Conservation (phyloP, 805 yeast species). For the Suhomyces kilbournensis region DNA sequence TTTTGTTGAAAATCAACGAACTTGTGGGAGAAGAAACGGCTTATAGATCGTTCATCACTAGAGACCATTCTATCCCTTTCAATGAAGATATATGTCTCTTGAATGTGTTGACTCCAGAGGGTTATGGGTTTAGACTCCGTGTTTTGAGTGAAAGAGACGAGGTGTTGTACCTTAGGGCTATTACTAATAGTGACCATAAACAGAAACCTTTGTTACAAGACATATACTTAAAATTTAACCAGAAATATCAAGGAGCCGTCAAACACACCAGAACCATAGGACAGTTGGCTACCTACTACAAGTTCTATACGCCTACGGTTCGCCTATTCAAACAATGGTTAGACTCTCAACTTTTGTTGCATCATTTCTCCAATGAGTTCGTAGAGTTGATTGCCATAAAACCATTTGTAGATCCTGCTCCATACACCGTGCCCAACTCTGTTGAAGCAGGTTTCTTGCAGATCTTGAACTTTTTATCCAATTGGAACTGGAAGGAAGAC, state of each 20-base stretch:
- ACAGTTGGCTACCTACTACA: conserved; percentile 67
- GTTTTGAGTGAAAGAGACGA: conserved; percentile 85
- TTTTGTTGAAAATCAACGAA: conserved; percentile 63
- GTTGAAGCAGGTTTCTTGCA: conserved; percentile 79
- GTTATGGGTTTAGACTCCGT: conserved; percentile 78
- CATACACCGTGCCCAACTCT: conserved; percentile 78
- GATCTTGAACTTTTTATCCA: conserved; percentile 62
- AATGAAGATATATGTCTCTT: conserved; percentile 56
- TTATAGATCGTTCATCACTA: conserved; percentile 58
- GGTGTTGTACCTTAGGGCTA: conserved; percentile 66
- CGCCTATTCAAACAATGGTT: conserved; percentile 89
- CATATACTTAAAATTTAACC: conserved; percentile 61
- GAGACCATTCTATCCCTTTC: conserved; percentile 66
- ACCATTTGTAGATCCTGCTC: conserved; percentile 83
- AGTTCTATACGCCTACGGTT: conserved; percentile 73
- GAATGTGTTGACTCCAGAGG: conserved; percentile 79
- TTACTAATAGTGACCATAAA: conserved; percentile 54
- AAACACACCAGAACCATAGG: conserved; percentile 81
- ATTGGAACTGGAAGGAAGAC: conserved; percentile 94
- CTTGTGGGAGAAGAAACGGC: conserved; percentile 44
- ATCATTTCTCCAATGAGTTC: conserved; percentile 73
- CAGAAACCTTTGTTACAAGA: conserved; percentile 60
- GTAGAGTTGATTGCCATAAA: conserved; percentile 79
- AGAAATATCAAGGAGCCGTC: conserved; percentile 61
- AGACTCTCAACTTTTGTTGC: conserved; percentile 70